A percentile compares a stretch with the other conserved stretches of the same genome.
These are phyloP conservation scores for Dendrothele bispora DNA, from an alignment of 768 basidiomycete species.

Conservation along the genomic window DNA sequence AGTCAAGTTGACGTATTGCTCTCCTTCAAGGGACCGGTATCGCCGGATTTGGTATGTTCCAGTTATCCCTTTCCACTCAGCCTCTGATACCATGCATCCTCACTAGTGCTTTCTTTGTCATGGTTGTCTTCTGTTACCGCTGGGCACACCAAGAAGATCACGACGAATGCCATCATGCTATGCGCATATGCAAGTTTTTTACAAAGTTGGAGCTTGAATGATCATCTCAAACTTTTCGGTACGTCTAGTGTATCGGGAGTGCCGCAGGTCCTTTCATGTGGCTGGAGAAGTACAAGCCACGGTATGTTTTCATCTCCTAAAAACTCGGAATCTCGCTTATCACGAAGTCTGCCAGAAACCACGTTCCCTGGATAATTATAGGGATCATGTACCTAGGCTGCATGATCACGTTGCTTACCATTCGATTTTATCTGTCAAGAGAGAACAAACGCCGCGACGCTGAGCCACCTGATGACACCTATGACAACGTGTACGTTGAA, in stretches of 20 bases:
- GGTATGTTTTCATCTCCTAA: constrained; percentile 33
- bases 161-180: constrained; percentile 71
- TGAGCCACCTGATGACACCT: constrained; percentile 26
- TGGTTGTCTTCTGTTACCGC: constrained; percentile 68
- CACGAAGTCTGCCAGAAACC: constrained; percentile 47
- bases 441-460: constrained; percentile 68
- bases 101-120: constrained; percentile 47
- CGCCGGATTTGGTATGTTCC: constrained; percentile 46
- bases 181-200: too few relatives aligned
- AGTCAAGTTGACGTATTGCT: not conserved
- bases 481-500: not conserved
- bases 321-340: not conserved
- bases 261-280: constrained; percentile 70
- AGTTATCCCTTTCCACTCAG: not conserved
- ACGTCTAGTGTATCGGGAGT: constrained; percentile 64
- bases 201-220: too few relatives aligned
- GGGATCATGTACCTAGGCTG: constrained; percentile 59
- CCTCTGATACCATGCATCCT: not conserved
- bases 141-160: constrained; percentile 71
- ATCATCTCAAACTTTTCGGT: too few relatives aligned
- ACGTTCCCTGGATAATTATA: constrained; percentile 77
- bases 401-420: constrained; percentile 33
- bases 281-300: constrained; percentile 63
- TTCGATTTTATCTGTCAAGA: constrained; percentile 31
- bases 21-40: constrained; percentile 41